Percentiles rank a stretch among this genome's conserved stretches.
Conservation (phyloP, 169 alveolate species). For the Toxoplasma gondii region DNA sequence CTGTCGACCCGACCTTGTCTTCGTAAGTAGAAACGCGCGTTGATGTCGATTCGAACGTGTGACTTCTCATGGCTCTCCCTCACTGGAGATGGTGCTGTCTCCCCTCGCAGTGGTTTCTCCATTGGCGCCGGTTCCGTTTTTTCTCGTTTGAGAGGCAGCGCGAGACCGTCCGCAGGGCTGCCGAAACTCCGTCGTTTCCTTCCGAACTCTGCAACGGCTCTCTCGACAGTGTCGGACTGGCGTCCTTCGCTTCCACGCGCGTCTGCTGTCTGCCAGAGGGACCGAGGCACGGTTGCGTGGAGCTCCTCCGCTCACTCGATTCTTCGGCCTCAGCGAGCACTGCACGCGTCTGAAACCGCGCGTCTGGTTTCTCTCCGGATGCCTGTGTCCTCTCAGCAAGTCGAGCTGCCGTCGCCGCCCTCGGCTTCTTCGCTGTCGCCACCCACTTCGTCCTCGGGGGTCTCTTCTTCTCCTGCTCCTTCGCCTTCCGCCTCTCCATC, state of each 20-base stretch:
- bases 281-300: background rate
- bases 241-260: background rate
- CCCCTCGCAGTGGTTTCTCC: background rate
- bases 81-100: no score
- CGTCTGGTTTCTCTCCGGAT: background rate
- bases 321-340: background rate
- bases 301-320: background rate
- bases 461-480: background rate
- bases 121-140: no score
- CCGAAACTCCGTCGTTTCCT: no score
- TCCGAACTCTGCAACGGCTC: no score
- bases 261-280: background rate
- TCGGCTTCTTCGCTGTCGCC: background rate
- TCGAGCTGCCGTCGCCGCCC: background rate
- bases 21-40: background rate
- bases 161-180: no score
- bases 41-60: no score
- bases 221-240: no score
- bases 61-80: no score
- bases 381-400: conserved; percentile 5
- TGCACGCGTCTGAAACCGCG: background rate
- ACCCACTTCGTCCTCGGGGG: background rate
- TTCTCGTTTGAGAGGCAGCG: no score
- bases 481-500: background rate
- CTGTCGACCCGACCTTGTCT: conserved; percentile 47